These are phyloP conservation scores for Eutrema salsugineum DNA, from an alignment of 441 rosid genomes.

Conservation along the genomic window DNA sequence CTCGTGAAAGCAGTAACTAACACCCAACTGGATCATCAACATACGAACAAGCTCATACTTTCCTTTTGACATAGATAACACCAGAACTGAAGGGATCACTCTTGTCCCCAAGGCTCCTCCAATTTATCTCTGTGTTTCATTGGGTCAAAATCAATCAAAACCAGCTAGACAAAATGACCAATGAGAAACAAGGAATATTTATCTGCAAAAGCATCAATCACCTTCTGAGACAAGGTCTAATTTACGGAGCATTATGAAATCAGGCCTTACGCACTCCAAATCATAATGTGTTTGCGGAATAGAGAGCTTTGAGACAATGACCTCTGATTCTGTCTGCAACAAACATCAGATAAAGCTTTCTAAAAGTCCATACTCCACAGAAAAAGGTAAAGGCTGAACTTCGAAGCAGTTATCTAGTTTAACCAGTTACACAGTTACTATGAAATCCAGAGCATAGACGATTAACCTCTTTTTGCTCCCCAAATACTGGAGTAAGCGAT, in stretches of 20 bases:
- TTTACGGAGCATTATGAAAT: constrained; percentile 95
- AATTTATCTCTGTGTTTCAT: constrained; percentile 62
- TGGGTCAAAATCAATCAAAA: constrained; percentile 33
- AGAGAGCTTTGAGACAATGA: constrained; percentile 70
- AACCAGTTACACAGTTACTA: constrained; percentile 27
- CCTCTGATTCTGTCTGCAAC: constrained; percentile 86
- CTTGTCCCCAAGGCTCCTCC: constrained; percentile 86
- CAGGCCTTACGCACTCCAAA: constrained; percentile 91
- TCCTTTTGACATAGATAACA: constrained; percentile 83
- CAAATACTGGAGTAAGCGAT: constrained; percentile 76
- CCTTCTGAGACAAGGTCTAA: constrained; percentile 92
- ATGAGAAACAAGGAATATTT: constrained; percentile 22
- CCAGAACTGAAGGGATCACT: constrained; percentile 87
- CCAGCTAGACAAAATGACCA: constrained; percentile 8
- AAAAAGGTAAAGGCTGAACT: neutral
- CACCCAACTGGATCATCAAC: constrained; percentile 96
- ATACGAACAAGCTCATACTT: constrained; percentile 97
- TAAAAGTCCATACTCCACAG: constrained; percentile 9
- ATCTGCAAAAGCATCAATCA: constrained; percentile 26
- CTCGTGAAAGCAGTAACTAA: constrained; percentile 88
- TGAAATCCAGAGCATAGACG: constrained; percentile 42
- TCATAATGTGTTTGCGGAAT: constrained; percentile 86
- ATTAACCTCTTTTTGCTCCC: constrained; percentile 88
- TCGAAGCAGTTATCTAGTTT: constrained; percentile 16
- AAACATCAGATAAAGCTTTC: constrained; percentile 22